Evolutionary conservation across 2,329 filamentous ascomycete genomes (phyloP).

Genomic region (Venturia aucupariae): DNA sequence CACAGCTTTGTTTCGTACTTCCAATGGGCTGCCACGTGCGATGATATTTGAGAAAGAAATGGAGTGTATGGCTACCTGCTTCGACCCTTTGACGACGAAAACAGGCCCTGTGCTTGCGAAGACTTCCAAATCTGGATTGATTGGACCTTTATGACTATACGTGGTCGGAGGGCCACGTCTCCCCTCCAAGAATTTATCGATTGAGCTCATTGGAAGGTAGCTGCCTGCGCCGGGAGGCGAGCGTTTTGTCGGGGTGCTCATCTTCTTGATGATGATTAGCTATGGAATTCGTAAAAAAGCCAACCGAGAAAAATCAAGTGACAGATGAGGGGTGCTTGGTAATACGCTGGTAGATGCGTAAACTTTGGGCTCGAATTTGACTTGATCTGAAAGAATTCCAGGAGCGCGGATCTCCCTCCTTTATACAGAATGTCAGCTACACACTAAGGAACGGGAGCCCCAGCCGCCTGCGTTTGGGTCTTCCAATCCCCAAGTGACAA

Average conservation of each 20-base stretch:
- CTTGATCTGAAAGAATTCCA: not conserved
- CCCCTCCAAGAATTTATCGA: too few relatives aligned
- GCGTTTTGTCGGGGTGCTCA: too few relatives aligned
- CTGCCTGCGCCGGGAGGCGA: too few relatives aligned
- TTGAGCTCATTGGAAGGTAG: too few relatives aligned
- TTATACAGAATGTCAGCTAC: not conserved
- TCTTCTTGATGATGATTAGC: too few relatives aligned
- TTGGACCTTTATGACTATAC: too few relatives aligned
- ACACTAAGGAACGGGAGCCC: not conserved
- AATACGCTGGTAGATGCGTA: not conserved
- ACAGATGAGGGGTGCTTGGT: not conserved
- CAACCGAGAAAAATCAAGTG: not conserved
- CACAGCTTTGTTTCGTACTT: not conserved
- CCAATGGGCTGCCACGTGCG: not conserved
- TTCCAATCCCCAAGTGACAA: not conserved
- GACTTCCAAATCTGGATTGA: not conserved
- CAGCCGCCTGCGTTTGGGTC: not conserved
- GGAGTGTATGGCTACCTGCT: not conserved
- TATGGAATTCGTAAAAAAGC: not conserved
- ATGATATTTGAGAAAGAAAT: not conserved
- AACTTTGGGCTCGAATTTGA: not conserved
- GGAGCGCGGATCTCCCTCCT: not conserved
- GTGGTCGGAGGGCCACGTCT: too few relatives aligned
- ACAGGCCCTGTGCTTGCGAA: not conserved
- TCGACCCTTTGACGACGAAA: not conserved